phyloP scores from a whole-genome alignment of 805 yeast genomes.

The Saitoella complicata region DNA sequence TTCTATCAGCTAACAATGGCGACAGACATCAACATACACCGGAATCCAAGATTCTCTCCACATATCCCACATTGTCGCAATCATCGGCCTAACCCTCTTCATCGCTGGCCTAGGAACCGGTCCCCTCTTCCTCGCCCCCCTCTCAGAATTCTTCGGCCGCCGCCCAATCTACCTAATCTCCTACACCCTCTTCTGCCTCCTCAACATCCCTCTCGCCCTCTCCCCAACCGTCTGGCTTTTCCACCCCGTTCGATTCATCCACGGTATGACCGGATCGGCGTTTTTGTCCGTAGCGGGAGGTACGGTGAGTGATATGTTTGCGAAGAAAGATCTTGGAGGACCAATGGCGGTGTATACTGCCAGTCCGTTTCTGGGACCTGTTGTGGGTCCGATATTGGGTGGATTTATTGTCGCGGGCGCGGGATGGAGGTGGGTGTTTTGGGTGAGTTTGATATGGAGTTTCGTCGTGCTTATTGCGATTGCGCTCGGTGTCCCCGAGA shows the following conservation, averaged over 20 bases:
- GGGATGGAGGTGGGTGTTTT: slow-evolving; percentile 61
- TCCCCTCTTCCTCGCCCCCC: slow-evolving; percentile 51
- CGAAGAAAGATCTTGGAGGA: slow-evolving; percentile 25
- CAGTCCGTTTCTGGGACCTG: slow-evolving; percentile 39
- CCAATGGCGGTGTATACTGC: slow-evolving; percentile 15
- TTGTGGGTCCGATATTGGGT: slow-evolving; percentile 43
- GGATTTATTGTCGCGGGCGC: slow-evolving; percentile 41
- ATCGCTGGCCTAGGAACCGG: slow-evolving; percentile 49
- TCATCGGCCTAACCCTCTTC: slow-evolving; percentile 19
- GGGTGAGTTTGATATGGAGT: slow-evolving; percentile 28
- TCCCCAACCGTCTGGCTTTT: slow-evolving; percentile 21
- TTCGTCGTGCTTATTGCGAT: slow-evolving; percentile 7
- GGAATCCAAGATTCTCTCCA: no score
- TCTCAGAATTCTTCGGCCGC: slow-evolving; percentile 56
- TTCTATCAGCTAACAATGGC: no score
- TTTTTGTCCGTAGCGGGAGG: slow-evolving; percentile 79
- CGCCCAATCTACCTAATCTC: slow-evolving; percentile 44
- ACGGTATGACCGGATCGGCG: slow-evolving; percentile 66
- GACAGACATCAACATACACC: no score
- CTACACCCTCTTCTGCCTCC: slow-evolving; percentile 27
- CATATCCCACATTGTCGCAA: no score
- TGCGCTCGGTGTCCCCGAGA: slow-evolving; percentile 50
- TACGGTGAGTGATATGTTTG: slow-evolving; percentile 64
- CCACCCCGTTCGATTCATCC: slow-evolving; percentile 53
- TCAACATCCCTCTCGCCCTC: slow-evolving; percentile 38